Conservation (phyloP, 2,329 filamentous ascomycete genomes). For the Fusarium succisae region DNA sequence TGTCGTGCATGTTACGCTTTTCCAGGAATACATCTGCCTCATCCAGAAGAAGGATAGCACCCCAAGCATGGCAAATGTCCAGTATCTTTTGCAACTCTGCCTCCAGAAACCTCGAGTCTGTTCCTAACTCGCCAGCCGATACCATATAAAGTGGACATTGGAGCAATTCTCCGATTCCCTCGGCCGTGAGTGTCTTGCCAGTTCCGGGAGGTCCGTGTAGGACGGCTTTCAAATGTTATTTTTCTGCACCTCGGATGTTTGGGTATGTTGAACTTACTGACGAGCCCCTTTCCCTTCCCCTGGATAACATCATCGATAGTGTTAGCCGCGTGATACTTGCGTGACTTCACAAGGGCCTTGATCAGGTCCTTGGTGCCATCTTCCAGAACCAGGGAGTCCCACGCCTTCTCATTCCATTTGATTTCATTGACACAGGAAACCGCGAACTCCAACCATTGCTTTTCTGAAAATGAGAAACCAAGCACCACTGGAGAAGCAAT, state of each 20-base stretch:
- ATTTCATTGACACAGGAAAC: slow-evolving; percentile 84
- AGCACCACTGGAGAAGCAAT: slow-evolving; percentile 86
- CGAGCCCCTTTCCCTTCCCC: slow-evolving; percentile 87
- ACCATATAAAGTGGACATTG: slow-evolving; percentile 86
- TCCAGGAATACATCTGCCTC: slow-evolving; percentile 89
- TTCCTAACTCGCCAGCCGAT: slow-evolving; percentile 83
- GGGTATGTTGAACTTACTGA: slow-evolving; percentile 56
- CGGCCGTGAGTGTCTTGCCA: slow-evolving; percentile 88
- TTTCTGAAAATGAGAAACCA: slow-evolving; percentile 88
- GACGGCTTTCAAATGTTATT: slow-evolving; percentile 59
- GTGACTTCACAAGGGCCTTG: slow-evolving; percentile 79
- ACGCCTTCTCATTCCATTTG: slow-evolving; percentile 84
- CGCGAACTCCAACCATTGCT: slow-evolving; percentile 88
- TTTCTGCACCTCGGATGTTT: not conserved
- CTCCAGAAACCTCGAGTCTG: slow-evolving; percentile 78
- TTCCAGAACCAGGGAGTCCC: slow-evolving; percentile 80
- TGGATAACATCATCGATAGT: slow-evolving; percentile 85
- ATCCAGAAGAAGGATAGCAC: slow-evolving; percentile 84
- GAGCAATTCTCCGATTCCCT: slow-evolving; percentile 85
- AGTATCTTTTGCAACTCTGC: slow-evolving; percentile 83
- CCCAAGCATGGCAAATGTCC: slow-evolving; percentile 87
- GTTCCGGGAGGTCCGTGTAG: slow-evolving; percentile 88
- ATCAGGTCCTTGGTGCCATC: slow-evolving; percentile 72
- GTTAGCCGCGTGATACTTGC: slow-evolving; percentile 82
- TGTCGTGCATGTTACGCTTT: slow-evolving; percentile 82